Percentiles rank a stretch among this genome's conserved stretches.
Conservation (phyloP, 192 early-diverging fungal genomes). For the Coemansia aciculifera region DNA sequence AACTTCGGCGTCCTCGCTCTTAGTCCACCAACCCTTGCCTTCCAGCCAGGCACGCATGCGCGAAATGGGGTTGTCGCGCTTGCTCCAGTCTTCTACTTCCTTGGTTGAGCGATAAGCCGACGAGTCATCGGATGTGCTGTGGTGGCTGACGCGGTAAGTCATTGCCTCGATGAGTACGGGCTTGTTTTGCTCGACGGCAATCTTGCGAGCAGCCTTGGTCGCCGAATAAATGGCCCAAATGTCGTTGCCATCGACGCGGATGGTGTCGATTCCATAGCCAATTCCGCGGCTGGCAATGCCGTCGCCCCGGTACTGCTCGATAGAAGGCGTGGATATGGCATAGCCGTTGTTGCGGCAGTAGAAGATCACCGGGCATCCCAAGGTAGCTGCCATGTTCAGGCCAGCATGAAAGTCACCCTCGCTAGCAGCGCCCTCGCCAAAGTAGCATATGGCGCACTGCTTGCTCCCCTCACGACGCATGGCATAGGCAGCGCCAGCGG, state of each 20-base stretch:
- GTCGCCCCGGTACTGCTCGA: conserved; percentile 97
- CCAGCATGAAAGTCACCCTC: conserved; percentile 99
- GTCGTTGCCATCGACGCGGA: conserved; percentile 98
- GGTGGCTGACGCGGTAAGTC: conserved; percentile 97
- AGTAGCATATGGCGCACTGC: conserved; percentile 88
- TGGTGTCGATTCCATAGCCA: conserved; percentile 96
- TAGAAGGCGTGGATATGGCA: conserved; percentile 93
- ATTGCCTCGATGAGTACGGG: conserved; percentile 97
- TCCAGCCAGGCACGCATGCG: conserved; percentile 91
- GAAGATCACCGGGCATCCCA: conserved; percentile 88
- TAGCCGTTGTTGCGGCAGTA: conserved; percentile 99
- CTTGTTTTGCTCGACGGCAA: conserved; percentile 76
- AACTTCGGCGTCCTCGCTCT: conserved; percentile 66
- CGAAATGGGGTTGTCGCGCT: conserved; percentile 83
- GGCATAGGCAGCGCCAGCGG: conserved; percentile 91
- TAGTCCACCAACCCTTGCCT: conserved; percentile 79
- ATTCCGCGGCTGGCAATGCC: conserved; percentile 93
- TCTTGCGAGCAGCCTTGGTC: conserved; percentile 77
- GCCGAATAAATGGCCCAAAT: conserved; percentile 97
- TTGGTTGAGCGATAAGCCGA: conserved; percentile 90
- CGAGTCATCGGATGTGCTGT: conserved; percentile 97
- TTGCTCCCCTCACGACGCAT: conserved; percentile 79
- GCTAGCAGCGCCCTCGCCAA: conserved; percentile 96
- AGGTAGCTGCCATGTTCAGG: conserved; percentile 94
- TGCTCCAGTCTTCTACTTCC: conserved; percentile 89